Evolutionary conservation across 768 basidiomycete species (phyloP).

Genomic region (Mrakia gelida): DNA sequence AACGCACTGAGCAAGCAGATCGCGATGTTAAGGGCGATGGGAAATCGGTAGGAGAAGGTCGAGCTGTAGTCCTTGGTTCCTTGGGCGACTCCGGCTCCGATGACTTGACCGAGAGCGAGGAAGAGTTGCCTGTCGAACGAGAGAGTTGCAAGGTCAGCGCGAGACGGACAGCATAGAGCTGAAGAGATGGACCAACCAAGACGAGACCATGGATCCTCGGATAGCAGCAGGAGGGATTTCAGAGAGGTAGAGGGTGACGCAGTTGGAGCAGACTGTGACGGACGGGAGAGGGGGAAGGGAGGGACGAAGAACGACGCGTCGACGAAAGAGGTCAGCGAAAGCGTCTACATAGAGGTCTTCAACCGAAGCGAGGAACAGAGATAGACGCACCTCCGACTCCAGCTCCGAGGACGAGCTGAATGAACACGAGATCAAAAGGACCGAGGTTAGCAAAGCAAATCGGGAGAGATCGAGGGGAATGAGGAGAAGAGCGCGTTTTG

Average conservation of each 20-base stretch:
- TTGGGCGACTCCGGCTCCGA: constrained; percentile 44
- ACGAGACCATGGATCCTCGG: constrained; percentile 41
- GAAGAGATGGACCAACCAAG: constrained; percentile 30
- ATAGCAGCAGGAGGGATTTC: constrained; percentile 44
- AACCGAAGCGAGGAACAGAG: no score
- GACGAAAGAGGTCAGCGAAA: no score
- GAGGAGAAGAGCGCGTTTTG: no score
- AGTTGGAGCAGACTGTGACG: constrained; percentile 31
- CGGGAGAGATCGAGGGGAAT: no score
- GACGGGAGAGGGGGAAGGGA: no score
- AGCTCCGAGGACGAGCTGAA: constrained; percentile 39
- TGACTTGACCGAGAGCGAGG: constrained; percentile 45
- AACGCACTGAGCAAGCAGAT: constrained; percentile 37
- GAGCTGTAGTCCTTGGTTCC: constrained; percentile 37
- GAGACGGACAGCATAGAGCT: no score
- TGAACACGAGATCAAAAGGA: no score
- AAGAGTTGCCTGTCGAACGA: constrained; percentile 38
- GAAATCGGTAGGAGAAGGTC: constrained; percentile 35
- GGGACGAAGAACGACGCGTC: no score
- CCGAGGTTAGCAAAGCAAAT: no score
- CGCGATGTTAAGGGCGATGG: constrained; percentile 42
- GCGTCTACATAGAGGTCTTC: no score
- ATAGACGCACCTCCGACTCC: constrained; percentile 38
- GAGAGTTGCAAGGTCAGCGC: no score
- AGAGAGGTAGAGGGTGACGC: constrained; percentile 43